Conservation (phyloP, 2,329 filamentous ascomycete species). For the Ceratocystis eucalypticola region DNA sequence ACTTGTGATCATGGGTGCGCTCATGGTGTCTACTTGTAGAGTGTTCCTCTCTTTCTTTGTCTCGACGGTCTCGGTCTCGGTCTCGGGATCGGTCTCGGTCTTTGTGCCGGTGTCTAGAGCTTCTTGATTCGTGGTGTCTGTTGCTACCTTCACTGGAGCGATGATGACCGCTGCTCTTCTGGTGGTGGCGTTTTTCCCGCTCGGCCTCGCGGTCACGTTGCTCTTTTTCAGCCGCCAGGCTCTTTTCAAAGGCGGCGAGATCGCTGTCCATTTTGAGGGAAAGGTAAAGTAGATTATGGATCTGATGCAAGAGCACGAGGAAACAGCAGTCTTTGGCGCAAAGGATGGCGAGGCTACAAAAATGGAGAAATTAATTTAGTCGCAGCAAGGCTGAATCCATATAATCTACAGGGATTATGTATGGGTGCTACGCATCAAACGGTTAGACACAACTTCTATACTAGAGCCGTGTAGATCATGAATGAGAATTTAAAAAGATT, state of each 20-base stretch:
- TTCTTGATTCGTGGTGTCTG: not conserved
- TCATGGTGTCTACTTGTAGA: slow-evolving; percentile 25
- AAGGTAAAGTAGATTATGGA: not conserved
- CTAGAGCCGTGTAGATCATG: no score
- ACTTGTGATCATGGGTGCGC: slow-evolving; percentile 30
- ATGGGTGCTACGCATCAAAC: no score
- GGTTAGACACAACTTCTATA: no score
- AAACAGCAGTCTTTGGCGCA: not conserved
- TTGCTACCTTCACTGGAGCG: slow-evolving; percentile 18
- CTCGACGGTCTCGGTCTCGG: slow-evolving; percentile 2
- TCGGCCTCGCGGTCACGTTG: slow-evolving; percentile 31
- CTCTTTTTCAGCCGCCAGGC: slow-evolving; percentile 52
- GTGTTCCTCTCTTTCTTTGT: slow-evolving; percentile 20
- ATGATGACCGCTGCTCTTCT: not conserved
- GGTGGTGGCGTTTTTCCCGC: slow-evolving; percentile 3
- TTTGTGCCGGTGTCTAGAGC: slow-evolving; percentile 23
- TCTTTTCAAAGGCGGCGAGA: slow-evolving; percentile 64
- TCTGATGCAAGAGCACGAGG: no score
- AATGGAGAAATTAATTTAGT: not conserved
- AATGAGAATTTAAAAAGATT: no score
- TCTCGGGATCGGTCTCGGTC: not conserved
- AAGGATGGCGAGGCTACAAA: not conserved
- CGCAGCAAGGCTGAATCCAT: not conserved
- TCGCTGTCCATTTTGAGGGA: slow-evolving; percentile 36
- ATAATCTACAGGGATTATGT: not conserved